phyloP scores from a whole-genome alignment of 129 eudicot species.

The Saussurea involucrata region DNA sequence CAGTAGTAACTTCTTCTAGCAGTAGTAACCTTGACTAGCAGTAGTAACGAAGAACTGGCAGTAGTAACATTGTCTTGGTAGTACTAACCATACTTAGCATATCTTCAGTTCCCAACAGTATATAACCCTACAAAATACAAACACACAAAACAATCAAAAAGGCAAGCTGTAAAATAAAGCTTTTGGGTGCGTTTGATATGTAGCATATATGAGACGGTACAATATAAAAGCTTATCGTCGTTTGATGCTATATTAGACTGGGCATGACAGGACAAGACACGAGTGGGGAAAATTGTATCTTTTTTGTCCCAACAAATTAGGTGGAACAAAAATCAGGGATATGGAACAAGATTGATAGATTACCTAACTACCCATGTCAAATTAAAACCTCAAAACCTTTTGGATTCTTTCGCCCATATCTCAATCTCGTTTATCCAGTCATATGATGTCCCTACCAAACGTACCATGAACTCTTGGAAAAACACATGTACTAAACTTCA shows the following conservation, averaged over 20 bases:
- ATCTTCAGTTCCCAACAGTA: too few species aligned
- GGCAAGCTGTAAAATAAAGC: not conserved
- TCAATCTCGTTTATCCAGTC: not conserved
- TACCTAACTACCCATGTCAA: not conserved
- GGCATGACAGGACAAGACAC: not conserved
- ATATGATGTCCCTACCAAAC: not conserved
- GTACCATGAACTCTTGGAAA: not conserved
- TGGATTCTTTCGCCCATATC: too few species aligned
- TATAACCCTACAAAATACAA: conserved; percentile 49
- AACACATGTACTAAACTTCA: not conserved
- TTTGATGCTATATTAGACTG: not conserved
- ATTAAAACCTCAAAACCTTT: not conserved
- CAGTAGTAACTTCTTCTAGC: too few species aligned
- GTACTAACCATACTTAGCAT: too few species aligned
- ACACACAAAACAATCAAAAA: not conserved
- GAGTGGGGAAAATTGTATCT: not conserved
- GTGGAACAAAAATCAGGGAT: not conserved
- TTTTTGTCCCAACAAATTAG: not conserved
- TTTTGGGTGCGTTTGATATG: too few species aligned
- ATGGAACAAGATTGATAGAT: not conserved
- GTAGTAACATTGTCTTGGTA: too few species aligned
- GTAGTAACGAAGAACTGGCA: too few species aligned
- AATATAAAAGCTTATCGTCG: too few species aligned
- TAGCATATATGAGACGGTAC: too few species aligned
- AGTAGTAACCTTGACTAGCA: too few species aligned